phyloP scores from a whole-genome alignment of 1,139 yeast genomes.

The Magnusiomyces tetraspermus region DNA sequence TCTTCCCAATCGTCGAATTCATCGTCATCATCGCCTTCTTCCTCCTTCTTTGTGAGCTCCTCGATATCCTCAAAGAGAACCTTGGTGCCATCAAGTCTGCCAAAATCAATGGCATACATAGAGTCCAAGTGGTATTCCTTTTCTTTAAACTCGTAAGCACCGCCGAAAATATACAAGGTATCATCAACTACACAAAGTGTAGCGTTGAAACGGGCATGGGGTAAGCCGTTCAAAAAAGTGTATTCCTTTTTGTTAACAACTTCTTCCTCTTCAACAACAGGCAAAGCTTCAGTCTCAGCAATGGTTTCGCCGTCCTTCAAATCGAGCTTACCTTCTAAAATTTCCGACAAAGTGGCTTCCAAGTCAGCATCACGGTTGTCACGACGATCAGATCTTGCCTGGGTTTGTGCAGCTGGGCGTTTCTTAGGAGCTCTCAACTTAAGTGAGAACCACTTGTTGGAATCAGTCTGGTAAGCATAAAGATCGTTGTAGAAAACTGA shows the following conservation, averaged over 20 bases:
- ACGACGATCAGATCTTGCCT: conserved; percentile 36
- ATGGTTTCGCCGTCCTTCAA: conserved; percentile 48
- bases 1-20: conserved; percentile 57
- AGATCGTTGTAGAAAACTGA: conserved; percentile 77
- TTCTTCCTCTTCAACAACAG: conserved; percentile 27
- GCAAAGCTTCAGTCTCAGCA: conserved; percentile 24
- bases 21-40: conserved; percentile 44
- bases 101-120: conserved; percentile 75
- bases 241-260: conserved; percentile 43
- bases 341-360: conserved; percentile 67
- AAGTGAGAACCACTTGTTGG: conserved; percentile 81
- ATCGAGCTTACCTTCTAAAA: conserved; percentile 56
- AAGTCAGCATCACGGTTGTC: conserved; percentile 63
- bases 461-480: conserved; percentile 73
- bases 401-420: conserved; percentile 31
- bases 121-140: conserved; percentile 77
- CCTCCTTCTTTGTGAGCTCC: conserved; percentile 50
- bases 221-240: conserved; percentile 50
- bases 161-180: conserved; percentile 78
- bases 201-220: conserved; percentile 86
- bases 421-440: conserved; percentile 55
- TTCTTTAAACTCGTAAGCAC: conserved; percentile 82
- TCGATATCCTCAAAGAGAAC: conserved; percentile 82
- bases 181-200: conserved; percentile 82
- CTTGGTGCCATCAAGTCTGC: conserved; percentile 77